phyloP scores from a whole-genome alignment of 805 yeast species.

The Saccharomycopsis javanensis region DNA sequence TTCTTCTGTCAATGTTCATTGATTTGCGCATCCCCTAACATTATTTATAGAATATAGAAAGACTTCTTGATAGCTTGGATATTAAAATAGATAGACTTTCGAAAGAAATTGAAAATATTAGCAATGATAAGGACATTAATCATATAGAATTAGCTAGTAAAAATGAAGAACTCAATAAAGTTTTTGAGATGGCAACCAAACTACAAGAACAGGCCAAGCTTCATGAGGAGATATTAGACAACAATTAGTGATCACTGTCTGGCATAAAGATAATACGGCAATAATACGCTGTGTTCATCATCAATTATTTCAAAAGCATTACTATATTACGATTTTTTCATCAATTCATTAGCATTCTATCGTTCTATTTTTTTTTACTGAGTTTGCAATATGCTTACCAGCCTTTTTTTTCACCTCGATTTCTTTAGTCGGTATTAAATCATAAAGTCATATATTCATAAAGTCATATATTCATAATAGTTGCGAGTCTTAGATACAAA shows the following conservation, averaged over 20 bases:
- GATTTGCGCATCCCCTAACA: background rate
- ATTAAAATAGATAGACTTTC: slow-evolving; percentile 3
- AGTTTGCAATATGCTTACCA: too few species aligned
- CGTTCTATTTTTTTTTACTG: too few species aligned
- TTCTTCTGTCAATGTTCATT: background rate
- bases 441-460: too few species aligned
- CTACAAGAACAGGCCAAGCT: background rate
- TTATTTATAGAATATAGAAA: slow-evolving; percentile 1
- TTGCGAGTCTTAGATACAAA: too few species aligned
- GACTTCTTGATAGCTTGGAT: slow-evolving; percentile 6
- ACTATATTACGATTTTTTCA: too few species aligned
- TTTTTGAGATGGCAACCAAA: background rate
- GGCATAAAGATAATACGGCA: too few species aligned
- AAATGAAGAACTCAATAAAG: background rate
- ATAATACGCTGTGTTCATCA: too few species aligned
- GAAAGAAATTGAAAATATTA: background rate
- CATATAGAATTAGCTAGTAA: background rate
- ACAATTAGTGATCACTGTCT: background rate
- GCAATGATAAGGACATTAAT: background rate
- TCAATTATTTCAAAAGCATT: too few species aligned
- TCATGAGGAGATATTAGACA: background rate
- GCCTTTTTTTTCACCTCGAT: too few species aligned
- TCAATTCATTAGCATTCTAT: too few species aligned
- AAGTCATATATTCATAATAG: too few species aligned
- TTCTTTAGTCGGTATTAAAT: too few species aligned